Base-by-base conservation (phyloP, 257 asterid species). In the Solanum sitiens region DNA sequence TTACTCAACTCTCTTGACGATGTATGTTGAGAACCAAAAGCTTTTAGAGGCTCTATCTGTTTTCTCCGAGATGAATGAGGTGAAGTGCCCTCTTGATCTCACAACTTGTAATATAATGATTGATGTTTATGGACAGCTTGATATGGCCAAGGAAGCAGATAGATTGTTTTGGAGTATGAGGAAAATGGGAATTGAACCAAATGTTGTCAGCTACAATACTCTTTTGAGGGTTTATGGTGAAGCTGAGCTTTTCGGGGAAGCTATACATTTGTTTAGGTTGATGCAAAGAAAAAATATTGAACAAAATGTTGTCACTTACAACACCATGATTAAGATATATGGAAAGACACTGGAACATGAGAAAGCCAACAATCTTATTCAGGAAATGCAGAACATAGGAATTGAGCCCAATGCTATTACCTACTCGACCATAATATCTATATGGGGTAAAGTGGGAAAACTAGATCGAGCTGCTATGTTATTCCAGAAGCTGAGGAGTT, bases 161-260 rank as follows among this genome's bases (percentile, higher is more conserved):
- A 93, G 94, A 89, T 89, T 97, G 50, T 97, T 97, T 88, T 97
- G 99, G 99, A 91, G 98, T 47, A 95, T 95, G 99, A 92, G 98
- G 89, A 95, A 91, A 89, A 87, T 95, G 65, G 96, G 95, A 87
- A 94, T 97, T 33, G 99, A 96, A 88, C 99, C 95, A 15, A 97
- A 92, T 87, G 98, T 97, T 75, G 94, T 97, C 7, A 97, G 98
- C 86, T 97, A 93, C 87, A 97, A 97, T 83, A 97, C 99, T 9
- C 95, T 97, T 87, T 86, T 97, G 89, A 90, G 96, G 91, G 99
- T 94, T 77, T 97, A 96, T 42, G 98, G 99, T 21, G 98, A 96
- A 74, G 99, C 99, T 3, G 98, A 95, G 93, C 98, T 97, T 18
- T 95, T 95, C 21, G 99, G 99, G 63, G 99, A 97, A 92, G 99